Conservation (phyloP, 2,329 filamentous ascomycete species). For the Aspergillus ustus region DNA sequence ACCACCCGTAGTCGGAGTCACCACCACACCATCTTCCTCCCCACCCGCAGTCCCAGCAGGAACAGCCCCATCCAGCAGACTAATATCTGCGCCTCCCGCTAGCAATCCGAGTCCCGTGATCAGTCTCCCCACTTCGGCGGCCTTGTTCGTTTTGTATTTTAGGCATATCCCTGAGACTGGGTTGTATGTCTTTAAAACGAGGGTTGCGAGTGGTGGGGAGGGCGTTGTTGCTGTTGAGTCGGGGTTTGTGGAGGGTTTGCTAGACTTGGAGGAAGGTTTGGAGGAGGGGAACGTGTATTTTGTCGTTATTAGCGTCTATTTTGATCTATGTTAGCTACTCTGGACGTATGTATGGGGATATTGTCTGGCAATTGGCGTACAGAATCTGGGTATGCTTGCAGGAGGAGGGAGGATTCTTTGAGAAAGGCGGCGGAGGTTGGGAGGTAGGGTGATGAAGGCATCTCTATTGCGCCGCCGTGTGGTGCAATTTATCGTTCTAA, state of each 20-base stretch:
- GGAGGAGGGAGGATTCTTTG: constrained; percentile 79
- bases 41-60: constrained; percentile 21
- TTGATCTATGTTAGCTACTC: not conserved
- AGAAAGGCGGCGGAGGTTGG: constrained; percentile 88
- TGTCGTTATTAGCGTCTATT: constrained; percentile 87
- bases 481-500: not conserved
- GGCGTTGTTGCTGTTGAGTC: constrained; percentile 22
- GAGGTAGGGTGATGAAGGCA: constrained; percentile 69
- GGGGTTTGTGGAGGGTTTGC: constrained; percentile 36
- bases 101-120: constrained; percentile 76
- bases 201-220: constrained; percentile 61
- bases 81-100: constrained; percentile 70
- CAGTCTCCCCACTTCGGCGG: constrained; percentile 83
- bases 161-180: constrained; percentile 78
- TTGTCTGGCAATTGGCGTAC: constrained; percentile 57
- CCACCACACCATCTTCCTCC: constrained; percentile 41
- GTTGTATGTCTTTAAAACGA: constrained; percentile 89
- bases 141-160: constrained; percentile 91
- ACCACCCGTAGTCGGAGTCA: constrained; percentile 21
- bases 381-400: constrained; percentile 82
- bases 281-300: constrained; percentile 73
- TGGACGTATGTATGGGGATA: too few relatives aligned
- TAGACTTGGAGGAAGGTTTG: constrained; percentile 34
- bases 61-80: constrained; percentile 57
- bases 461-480: constrained; percentile 41